Conservation (phyloP, 2,329 filamentous ascomycete species). For the Arthrobotrys sphaeroides region DNA sequence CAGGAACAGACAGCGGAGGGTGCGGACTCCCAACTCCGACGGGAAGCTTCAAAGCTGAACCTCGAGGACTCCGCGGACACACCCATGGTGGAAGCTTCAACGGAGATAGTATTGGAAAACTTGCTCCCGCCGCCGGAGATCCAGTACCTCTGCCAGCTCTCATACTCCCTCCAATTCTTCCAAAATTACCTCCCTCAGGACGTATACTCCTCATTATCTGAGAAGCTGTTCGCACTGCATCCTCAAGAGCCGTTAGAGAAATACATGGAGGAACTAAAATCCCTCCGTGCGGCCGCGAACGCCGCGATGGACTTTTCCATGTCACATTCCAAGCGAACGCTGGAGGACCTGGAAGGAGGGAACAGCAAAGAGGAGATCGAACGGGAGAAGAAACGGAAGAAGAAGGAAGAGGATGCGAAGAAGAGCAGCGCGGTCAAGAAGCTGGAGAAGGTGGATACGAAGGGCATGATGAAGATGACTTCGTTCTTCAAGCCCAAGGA, state of each 20-base stretch:
- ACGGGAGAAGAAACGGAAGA: slow-evolving; percentile 82
- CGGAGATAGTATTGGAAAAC: slow-evolving; percentile 5
- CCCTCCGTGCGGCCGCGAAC: slow-evolving; percentile 68
- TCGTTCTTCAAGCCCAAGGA: slow-evolving; percentile 82
- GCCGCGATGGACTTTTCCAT: slow-evolving; percentile 76
- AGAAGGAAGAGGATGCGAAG: slow-evolving; percentile 87
- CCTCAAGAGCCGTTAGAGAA: slow-evolving; percentile 33
- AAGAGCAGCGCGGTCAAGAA: slow-evolving; percentile 81
- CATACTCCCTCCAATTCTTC: slow-evolving; percentile 41
- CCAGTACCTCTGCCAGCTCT: slow-evolving; percentile 21
- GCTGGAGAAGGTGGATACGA: slow-evolving; percentile 87
- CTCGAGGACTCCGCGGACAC: slow-evolving; percentile 29
- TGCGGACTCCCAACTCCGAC: slow-evolving; percentile 42
- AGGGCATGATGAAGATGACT: slow-evolving; percentile 96
- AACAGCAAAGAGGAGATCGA: slow-evolving; percentile 63
- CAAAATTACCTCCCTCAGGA: slow-evolving; percentile 29
- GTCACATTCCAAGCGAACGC: slow-evolving; percentile 66
- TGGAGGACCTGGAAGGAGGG: slow-evolving; percentile 74
- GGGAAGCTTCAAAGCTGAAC: slow-evolving; percentile 46
- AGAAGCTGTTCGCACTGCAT: background rate
- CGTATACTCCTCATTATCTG: slow-evolving; percentile 3
- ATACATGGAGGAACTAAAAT: slow-evolving; percentile 40
- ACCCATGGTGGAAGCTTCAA: background rate
- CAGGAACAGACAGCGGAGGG: slow-evolving; percentile 67
- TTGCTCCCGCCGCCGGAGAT: slow-evolving; percentile 35